A percentile compares a stretch with the other conserved stretches of the same genome.
These are phyloP conservation scores for Psilocybe cubensis DNA, from an alignment of 768 basidiomycete species.

Conservation along the genomic window DNA sequence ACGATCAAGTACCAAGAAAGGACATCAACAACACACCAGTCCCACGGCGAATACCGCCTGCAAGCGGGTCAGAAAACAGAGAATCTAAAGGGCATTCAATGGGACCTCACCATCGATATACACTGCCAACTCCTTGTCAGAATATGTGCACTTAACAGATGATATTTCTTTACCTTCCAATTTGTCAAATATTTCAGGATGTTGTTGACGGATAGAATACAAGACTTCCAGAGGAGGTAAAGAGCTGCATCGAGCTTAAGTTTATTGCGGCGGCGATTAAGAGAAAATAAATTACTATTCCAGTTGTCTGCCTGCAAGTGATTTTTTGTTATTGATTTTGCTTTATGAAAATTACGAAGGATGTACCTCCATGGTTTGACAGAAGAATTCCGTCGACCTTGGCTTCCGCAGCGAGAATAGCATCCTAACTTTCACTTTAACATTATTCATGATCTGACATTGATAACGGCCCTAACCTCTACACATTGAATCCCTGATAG, in stretches of 20 bases:
- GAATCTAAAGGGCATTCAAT: neutral
- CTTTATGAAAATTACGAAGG: neutral
- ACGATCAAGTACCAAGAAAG: neutral
- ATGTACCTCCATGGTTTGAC: slow-evolving; percentile 87
- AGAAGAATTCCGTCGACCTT: slow-evolving; percentile 89
- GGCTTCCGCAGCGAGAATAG: slow-evolving; percentile 79
- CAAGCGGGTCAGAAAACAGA: neutral
- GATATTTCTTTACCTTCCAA: slow-evolving; percentile 17
- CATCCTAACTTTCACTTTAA: slow-evolving; percentile 57
- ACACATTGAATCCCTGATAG: slow-evolving; percentile 72
- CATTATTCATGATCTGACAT: neutral
- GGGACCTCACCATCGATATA: slow-evolving; percentile 75
- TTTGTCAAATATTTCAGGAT: slow-evolving; percentile 20
- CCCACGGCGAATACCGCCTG: slow-evolving; percentile 71
- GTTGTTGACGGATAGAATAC: slow-evolving; percentile 66
- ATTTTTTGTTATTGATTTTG: neutral
- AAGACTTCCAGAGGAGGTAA: slow-evolving; percentile 81
- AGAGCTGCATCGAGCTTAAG: slow-evolving; percentile 48
- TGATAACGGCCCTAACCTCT: slow-evolving; percentile 42
- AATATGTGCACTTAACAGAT: neutral
- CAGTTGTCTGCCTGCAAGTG: slow-evolving; percentile 66
- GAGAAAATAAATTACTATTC: slow-evolving; percentile 61
- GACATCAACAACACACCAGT: slow-evolving; percentile 51
- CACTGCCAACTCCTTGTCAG: slow-evolving; percentile 44
- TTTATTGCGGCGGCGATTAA: slow-evolving; percentile 10